Evolutionary conservation across 768 basidiomycete genomes (phyloP), one percentile per base, ranked within the genome.

Genomic region (Porphyrellus cyaneotinctus): DNA sequence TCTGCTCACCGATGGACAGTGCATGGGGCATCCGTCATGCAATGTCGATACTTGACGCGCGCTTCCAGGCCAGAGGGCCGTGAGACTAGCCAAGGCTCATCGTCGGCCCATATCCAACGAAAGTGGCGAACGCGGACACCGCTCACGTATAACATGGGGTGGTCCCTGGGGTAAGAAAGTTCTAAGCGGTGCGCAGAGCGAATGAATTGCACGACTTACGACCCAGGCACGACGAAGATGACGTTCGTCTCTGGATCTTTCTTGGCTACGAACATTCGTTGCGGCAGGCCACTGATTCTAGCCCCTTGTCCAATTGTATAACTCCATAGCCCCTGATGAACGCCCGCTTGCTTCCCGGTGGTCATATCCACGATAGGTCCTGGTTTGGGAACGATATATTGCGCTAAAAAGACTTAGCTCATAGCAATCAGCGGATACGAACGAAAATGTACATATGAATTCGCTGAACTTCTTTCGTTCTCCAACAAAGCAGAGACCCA

Each of bases 401-500:
- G 78, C 2, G 85, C 94, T 97, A 52, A 52, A 18, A 6, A 28
- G 46, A 42, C 35, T 50, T 9, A 44, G 36, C 9, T 23, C 17
- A 4, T 20, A 33, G n/a, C 15, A 38, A 44, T 8, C 18, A 31
- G n/a, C 7, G 33, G n/a, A 32, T 11, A 43, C 4, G 35, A 33
- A 49, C 32, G 26, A 24, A 47, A 22, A 70, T 79, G 56, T 54
- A 88, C 91, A 79, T 44, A 95, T 67, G 64, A 95, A 97, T 10
- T 79, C 70, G 24, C 77, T 74, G 58, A 95, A 95, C 43, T 73
- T 78, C 11, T 76, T 75, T 62, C 86, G 83, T 64, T 94, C 82
- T 6, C 94, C 95, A 2, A 98, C 84, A 58, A 98, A 98, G 63
- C 95, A 98, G 17, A 98, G 79, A 0, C 95, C 95, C 83, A 95